A percentile compares a stretch with the other conserved stretches of the same genome.
Conservation (phyloP, 2,329 filamentous ascomycete species). For the Zymoseptoria passerinii region DNA sequence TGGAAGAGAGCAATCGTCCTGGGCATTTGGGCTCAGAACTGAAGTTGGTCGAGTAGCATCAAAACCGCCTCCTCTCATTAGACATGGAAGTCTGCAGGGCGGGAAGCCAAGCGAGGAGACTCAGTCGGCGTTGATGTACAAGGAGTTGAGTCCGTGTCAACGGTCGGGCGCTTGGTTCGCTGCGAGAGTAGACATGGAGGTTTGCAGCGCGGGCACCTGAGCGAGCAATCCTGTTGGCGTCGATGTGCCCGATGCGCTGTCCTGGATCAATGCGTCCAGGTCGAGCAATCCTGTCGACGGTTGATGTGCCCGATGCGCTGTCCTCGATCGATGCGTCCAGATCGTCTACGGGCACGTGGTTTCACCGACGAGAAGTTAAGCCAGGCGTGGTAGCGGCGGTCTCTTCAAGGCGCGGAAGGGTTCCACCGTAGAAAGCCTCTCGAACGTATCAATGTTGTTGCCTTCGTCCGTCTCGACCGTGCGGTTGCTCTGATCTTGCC, state of each 20-base stretch:
- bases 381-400: slow-evolving; percentile 13
- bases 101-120: no score
- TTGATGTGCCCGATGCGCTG: no score
- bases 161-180: slow-evolving; percentile 7
- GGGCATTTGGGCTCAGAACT: no score
- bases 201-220: slow-evolving; percentile 12
- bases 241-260: not conserved
- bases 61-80: no score
- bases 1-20: no score
- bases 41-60: no score
- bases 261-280: not conserved
- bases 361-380: slow-evolving; percentile 13
- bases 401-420: slow-evolving; percentile 3
- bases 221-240: not conserved
- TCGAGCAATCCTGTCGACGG: no score
- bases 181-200: slow-evolving; percentile 10
- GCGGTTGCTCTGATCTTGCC: not conserved
- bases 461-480: slow-evolving; percentile 3
- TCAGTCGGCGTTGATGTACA: no score
- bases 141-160: slow-evolving; percentile 19
- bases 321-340: no score
- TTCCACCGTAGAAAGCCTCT: not conserved
- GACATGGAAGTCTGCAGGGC: no score
- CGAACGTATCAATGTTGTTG: not conserved
- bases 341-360: slow-evolving; percentile 1